These are phyloP conservation scores for Colletotrichum phormii DNA, from an alignment of 2,329 filamentous ascomycete species.

Conservation along the genomic window DNA sequence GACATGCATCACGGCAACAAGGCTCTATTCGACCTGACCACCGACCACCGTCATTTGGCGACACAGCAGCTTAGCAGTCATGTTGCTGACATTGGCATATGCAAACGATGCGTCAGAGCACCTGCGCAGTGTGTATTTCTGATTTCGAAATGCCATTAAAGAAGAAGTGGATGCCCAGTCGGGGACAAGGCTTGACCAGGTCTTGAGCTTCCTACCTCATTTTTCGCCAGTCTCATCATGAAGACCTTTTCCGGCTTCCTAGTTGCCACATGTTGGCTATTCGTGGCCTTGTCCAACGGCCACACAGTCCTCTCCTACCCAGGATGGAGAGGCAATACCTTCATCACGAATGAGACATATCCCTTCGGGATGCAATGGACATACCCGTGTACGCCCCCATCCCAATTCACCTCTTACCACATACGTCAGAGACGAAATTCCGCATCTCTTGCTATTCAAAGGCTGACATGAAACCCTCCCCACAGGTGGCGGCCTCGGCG, in stretches of 20 bases:
- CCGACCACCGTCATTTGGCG: background rate
- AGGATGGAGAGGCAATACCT: conserved; percentile 73
- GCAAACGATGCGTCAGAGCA: background rate
- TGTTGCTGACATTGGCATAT: background rate
- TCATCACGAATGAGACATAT: conserved; percentile 70
- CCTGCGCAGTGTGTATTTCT: background rate
- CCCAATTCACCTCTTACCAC: background rate
- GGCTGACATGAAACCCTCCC: background rate
- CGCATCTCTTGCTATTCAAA: background rate
- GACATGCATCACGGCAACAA: conserved; percentile 6
- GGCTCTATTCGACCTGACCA: background rate
- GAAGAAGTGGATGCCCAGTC: background rate
- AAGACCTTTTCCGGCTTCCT: background rate
- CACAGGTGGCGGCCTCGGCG: conserved; percentile 75
- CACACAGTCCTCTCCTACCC: conserved; percentile 74
- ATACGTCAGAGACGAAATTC: background rate
- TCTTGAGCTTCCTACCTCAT: no score
- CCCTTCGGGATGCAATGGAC: conserved; percentile 78
- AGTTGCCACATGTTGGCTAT: background rate
- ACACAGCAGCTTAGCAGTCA: background rate
- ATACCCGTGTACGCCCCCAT: conserved; percentile 70
- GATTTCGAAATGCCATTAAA: background rate
- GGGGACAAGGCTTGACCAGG: background rate
- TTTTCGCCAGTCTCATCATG: background rate
- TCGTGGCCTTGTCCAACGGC: conserved; percentile 1